Base-by-base conservation (phyloP, 1,284 basidiomycete genomes). In the Fomitopsis palustris region DNA sequence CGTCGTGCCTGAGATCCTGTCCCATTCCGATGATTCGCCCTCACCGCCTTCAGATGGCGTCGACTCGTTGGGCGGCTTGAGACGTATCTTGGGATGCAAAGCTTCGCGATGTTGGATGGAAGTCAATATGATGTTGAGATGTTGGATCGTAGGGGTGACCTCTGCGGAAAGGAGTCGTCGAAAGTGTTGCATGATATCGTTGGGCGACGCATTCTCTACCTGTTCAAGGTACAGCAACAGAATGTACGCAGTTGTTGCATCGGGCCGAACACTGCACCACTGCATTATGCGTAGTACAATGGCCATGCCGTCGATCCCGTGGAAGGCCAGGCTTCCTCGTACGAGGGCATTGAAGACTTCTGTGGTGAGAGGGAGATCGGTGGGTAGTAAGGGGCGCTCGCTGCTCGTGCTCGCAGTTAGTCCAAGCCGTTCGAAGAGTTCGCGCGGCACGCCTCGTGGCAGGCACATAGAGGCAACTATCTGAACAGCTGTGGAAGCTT, bases 281-380 rank as follows among this genome's bases (percentile, higher is more conserved):
- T 71, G 74, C 86, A 92, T 89, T 56, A 85, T 74, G 25, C 71
- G 71, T 59, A 86, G 72, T 42, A 87, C 70, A 52, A 64, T 63
- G 39, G 70, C 73, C 54, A 82, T 77, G 37, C 75, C 78, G 35
- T 71, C 61, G 42, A 89, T 68, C 39, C 86, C 85, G 59, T 73
- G 75, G 42, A 71, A 70, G 29, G 67, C 68, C 56, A 89, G 69
- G 12, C 81, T 58, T 35, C 82, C 81, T 49, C 74, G 74, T 12
- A 89, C 70, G 21, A 87, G 69, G 16, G 82, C 77, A 65, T 91
- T 90, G 73, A 88, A 81, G 19, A 88, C 72, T 42, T 79, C 73
- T 25, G 74, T 72, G 3, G 78, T 81, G 25, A 82, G 81, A 19
- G 39, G 27, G 19, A 65, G 52, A 43, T 56, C 31, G 17, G 43